Percentiles rank a stretch among this genome's conserved stretches.
Conservation (phyloP, 257 asterid species). For the Solanum pennellii region DNA sequence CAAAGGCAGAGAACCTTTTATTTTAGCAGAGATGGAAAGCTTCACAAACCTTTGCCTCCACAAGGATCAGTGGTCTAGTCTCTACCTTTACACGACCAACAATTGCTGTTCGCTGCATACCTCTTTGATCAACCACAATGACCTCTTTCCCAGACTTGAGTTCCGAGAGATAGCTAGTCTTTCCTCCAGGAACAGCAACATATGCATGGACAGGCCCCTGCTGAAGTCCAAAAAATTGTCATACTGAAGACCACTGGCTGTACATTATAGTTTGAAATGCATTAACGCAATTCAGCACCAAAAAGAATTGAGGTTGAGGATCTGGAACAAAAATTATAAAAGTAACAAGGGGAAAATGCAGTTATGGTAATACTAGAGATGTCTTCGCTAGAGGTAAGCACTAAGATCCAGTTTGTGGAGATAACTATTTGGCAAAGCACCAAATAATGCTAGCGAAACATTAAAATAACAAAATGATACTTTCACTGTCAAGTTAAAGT, state of each 20-base stretch:
- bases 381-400: background rate
- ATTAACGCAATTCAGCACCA: background rate
- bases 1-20: background rate
- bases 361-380: background rate
- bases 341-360: background rate
- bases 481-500: background rate
- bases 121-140: slow-evolving; percentile 52
- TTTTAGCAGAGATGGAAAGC: background rate
- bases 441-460: background rate
- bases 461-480: background rate
- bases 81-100: slow-evolving; percentile 90
- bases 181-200: slow-evolving; percentile 70
- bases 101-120: slow-evolving; percentile 65
- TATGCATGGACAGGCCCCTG: slow-evolving; percentile 89
- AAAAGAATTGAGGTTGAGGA: background rate
- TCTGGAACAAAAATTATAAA: background rate
- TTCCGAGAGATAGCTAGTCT: slow-evolving; percentile 80
- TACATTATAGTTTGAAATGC: background rate
- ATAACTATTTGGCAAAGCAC: background rate
- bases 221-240: slow-evolving; percentile 2
- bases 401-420: background rate
- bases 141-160: slow-evolving; percentile 74
- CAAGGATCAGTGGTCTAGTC: slow-evolving; percentile 66
- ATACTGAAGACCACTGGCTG: background rate
- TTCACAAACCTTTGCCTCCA: slow-evolving; percentile 65